Evolutionary conservation across 1,139 yeast species (phyloP).

Genomic region (Wickerhamiella pararugosa): DNA sequence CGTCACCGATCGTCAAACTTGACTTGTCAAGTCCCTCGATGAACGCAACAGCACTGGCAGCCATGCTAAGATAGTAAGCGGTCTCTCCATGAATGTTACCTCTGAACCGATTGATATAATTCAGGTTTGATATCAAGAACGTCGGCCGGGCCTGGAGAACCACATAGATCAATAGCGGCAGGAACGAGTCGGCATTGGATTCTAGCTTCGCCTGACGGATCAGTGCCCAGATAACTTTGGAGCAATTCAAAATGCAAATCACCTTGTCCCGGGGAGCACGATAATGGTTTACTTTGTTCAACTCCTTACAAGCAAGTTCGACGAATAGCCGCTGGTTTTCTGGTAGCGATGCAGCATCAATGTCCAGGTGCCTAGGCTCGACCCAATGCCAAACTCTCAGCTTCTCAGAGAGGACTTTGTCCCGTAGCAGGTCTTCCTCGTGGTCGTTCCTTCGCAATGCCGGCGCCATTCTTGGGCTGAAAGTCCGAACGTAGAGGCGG

Average conservation of each 20-base stretch:
- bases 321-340: slow-evolving; percentile 40
- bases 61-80: slow-evolving; percentile 73
- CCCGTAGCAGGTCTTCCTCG: slow-evolving; percentile 47
- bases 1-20: slow-evolving; percentile 45
- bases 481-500: slow-evolving; percentile 60
- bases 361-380: slow-evolving; percentile 65
- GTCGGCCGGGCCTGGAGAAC: slow-evolving; percentile 52
- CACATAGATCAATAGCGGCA: slow-evolving; percentile 73
- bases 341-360: slow-evolving; percentile 23
- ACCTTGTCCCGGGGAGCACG: slow-evolving; percentile 92
- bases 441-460: slow-evolving; percentile 36
- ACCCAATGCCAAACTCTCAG: slow-evolving; percentile 60
- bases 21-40: slow-evolving; percentile 44
- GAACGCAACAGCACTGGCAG: slow-evolving; percentile 73
- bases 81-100: slow-evolving; percentile 77
- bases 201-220: slow-evolving; percentile 50
- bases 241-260: slow-evolving; percentile 77
- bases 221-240: slow-evolving; percentile 82
- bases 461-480: slow-evolving; percentile 56
- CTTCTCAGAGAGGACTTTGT: slow-evolving; percentile 40
- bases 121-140: slow-evolving; percentile 57
- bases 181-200: slow-evolving; percentile 86
- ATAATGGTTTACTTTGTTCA: slow-evolving; percentile 63
- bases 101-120: slow-evolving; percentile 74
- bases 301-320: slow-evolving; percentile 49